Conservation (phyloP, 768 basidiomycete species). For the Podaxis mareebaensis region DNA sequence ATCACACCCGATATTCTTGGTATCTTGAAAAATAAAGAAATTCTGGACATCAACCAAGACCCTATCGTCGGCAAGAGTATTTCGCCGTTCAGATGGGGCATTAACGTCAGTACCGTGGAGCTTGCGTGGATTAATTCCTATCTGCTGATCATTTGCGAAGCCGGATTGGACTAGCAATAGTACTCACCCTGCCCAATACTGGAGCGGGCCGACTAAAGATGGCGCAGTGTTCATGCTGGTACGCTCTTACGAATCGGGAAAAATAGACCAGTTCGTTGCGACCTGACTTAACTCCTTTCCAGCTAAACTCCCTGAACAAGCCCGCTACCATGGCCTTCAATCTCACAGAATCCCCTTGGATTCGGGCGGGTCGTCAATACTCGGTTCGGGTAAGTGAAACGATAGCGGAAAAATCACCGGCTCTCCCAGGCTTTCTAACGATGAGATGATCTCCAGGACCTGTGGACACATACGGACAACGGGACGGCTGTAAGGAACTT, state of each 20-base stretch:
- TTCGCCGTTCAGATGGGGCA: constrained; percentile 69
- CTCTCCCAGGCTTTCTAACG: background rate
- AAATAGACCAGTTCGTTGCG: background rate
- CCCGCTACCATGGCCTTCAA: constrained; percentile 61
- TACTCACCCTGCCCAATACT: constrained; percentile 65
- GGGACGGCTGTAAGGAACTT: constrained; percentile 64
- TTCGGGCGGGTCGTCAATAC: constrained; percentile 65
- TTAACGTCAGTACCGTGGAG: constrained; percentile 47
- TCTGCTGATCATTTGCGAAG: constrained; percentile 22
- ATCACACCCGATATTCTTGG: constrained; percentile 49
- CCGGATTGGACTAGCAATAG: constrained; percentile 42
- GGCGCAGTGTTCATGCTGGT: constrained; percentile 72
- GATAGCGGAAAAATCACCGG: background rate
- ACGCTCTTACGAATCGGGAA: constrained; percentile 19
- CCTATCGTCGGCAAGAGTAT: constrained; percentile 60
- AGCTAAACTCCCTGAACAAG: constrained; percentile 63
- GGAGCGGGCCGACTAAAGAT: constrained; percentile 66
- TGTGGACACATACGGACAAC: constrained; percentile 73
- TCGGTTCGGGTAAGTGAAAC: constrained; percentile 50
- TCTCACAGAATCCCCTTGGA: constrained; percentile 71
- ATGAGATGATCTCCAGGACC: constrained; percentile 45
- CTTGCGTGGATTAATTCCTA: background rate
- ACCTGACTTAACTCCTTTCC: background rate
- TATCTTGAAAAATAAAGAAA: constrained; percentile 62
- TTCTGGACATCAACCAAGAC: constrained; percentile 72